Evolutionary conservation across 2,329 filamentous ascomycete species (phyloP).

Genomic region (Fusarium paranaense): DNA sequence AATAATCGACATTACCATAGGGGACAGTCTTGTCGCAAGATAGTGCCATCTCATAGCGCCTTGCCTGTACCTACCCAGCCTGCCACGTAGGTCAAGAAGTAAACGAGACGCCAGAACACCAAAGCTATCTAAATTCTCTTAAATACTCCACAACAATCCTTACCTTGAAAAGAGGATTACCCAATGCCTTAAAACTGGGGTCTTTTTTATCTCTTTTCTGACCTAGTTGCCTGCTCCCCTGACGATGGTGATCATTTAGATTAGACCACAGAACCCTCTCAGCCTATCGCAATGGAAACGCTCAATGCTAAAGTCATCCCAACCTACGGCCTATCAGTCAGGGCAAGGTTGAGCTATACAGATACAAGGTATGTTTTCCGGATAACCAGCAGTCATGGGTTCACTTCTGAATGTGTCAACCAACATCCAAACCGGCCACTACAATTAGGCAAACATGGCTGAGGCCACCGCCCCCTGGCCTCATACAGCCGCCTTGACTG

Average conservation of each 20-base stretch:
- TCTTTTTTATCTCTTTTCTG: not conserved
- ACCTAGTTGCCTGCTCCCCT: not conserved
- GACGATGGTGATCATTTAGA: not conserved
- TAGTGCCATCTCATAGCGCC: not conserved
- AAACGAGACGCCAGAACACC: not conserved
- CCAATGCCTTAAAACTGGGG: rapidly evolving
- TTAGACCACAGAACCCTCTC: not conserved
- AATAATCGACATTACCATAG: rapidly evolving
- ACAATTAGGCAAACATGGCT: not conserved
- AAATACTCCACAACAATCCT: not conserved
- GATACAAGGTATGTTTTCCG: not conserved
- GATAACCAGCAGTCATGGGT: not conserved
- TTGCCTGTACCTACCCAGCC: not conserved
- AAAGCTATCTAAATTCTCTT: not conserved
- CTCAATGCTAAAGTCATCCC: not conserved
- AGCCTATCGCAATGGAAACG: not conserved
- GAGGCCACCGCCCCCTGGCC: no score
- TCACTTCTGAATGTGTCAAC: not conserved
- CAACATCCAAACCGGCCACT: not conserved
- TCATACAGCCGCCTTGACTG: no score
- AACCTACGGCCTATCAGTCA: not conserved
- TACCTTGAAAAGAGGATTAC: not conserved
- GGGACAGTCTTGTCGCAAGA: not conserved
- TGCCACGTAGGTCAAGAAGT: not conserved
- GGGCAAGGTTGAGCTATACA: not conserved